These are phyloP conservation scores for Daldinia bambusicola DNA, from an alignment of 495 filamentous ascomycete species.

Conservation along the genomic window DNA sequence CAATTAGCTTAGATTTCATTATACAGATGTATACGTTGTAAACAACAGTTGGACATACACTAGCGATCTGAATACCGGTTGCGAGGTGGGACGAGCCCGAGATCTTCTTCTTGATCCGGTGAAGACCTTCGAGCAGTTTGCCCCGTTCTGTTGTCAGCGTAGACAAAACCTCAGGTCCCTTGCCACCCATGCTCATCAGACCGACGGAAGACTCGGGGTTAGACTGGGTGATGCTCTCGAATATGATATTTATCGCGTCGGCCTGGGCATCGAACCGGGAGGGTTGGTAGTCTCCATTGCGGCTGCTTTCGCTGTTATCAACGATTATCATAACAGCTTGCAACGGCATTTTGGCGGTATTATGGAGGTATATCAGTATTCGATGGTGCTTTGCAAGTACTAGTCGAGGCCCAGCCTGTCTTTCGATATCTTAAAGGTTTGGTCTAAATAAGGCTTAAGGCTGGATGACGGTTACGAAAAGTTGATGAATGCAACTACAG, in stretches of 20 bases:
- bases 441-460: not conserved
- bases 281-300: slow-evolving; percentile 95
- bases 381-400: slow-evolving; percentile 4
- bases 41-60: slow-evolving; percentile 66
- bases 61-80: slow-evolving; percentile 93
- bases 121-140: slow-evolving; percentile 91
- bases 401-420: slow-evolving; percentile 6
- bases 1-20: slow-evolving; percentile 24
- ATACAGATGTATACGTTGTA: not conserved
- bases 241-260: slow-evolving; percentile 94
- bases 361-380: slow-evolving; percentile 2
- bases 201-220: slow-evolving; percentile 97
- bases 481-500: slow-evolving; percentile 5
- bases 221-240: slow-evolving; percentile 89
- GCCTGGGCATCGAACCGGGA: slow-evolving; percentile 95
- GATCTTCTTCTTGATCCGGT: slow-evolving; percentile 97
- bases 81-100: slow-evolving; percentile 84
- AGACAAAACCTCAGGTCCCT: slow-evolving; percentile 93
- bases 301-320: slow-evolving; percentile 97
- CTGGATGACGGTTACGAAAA: slow-evolving; percentile 2
- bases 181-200: slow-evolving; percentile 98
- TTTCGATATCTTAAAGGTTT: slow-evolving; percentile 7
- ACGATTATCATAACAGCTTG: slow-evolving; percentile 78
- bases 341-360: slow-evolving; percentile 63
- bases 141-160: slow-evolving; percentile 96